Conservation (phyloP, 2,329 filamentous ascomycete genomes). For the Claviceps sp. region DNA sequence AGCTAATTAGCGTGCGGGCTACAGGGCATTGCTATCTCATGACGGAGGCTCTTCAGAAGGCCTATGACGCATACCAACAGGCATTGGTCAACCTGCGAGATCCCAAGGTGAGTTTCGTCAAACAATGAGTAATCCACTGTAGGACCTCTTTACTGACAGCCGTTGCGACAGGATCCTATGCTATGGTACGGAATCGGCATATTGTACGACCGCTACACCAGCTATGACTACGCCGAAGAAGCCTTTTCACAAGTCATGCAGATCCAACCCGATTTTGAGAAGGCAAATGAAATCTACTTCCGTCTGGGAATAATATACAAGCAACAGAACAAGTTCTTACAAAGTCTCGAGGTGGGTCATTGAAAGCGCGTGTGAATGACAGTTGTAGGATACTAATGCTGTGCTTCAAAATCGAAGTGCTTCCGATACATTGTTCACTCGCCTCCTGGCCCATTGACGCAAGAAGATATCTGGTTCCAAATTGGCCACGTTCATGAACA, state of each 20-base stretch:
- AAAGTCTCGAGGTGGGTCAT: slow-evolving; percentile 73
- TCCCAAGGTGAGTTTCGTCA: slow-evolving; percentile 57
- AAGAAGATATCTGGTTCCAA: slow-evolving; percentile 99
- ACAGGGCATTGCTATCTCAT: slow-evolving; percentile 94
- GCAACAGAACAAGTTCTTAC: slow-evolving; percentile 84
- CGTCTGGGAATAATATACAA: slow-evolving; percentile 99
- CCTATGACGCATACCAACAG: slow-evolving; percentile 92
- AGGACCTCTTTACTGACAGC: background rate
- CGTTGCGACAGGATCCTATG: slow-evolving; percentile 61
- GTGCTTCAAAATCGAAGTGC: slow-evolving; percentile 44
- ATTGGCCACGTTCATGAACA: slow-evolving; percentile 98
- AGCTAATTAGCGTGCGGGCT: slow-evolving; percentile 6
- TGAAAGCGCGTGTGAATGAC: background rate
- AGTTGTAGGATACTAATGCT: background rate
- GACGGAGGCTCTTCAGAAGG: slow-evolving; percentile 96
- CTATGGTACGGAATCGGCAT: slow-evolving; percentile 99
- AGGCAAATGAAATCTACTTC: slow-evolving; percentile 98
- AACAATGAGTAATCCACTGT: background rate
- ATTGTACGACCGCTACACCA: slow-evolving; percentile 90
- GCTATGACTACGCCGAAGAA: slow-evolving; percentile 91
- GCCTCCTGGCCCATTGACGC: slow-evolving; percentile 79
- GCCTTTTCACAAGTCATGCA: slow-evolving; percentile 98
- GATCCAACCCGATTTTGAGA: slow-evolving; percentile 95
- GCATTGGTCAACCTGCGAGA: slow-evolving; percentile 85
- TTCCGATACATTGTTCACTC: slow-evolving; percentile 97